phyloP scores from a whole-genome alignment of 768 basidiomycete species.

The Pholiota conissans region DNA sequence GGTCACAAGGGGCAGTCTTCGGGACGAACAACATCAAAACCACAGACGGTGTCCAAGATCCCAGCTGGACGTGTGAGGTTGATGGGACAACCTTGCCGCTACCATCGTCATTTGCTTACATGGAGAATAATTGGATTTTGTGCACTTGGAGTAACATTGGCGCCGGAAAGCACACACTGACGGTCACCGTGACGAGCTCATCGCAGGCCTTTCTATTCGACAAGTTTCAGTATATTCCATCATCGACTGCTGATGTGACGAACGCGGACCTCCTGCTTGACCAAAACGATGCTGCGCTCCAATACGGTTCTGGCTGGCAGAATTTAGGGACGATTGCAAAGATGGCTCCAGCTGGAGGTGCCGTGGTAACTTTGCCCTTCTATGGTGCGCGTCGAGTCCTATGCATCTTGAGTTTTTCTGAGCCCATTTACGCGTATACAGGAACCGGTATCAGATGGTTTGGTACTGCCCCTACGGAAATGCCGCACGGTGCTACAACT shows the following conservation, averaged over 20 bases:
- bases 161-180: slow-evolving; percentile 16
- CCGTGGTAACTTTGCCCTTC: slow-evolving; percentile 20
- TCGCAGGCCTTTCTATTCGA: slow-evolving; percentile 19
- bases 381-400: slow-evolving; percentile 17
- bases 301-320: slow-evolving; percentile 21
- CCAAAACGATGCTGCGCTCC: slow-evolving; percentile 20
- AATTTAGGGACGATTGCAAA: slow-evolving; percentile 12
- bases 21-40: slow-evolving; percentile 15
- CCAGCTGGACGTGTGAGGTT: slow-evolving; percentile 17
- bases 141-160: slow-evolving; percentile 14
- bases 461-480: slow-evolving; percentile 19
- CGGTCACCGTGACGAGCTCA: slow-evolving; percentile 13
- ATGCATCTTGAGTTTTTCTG: neutral
- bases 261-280: slow-evolving; percentile 19
- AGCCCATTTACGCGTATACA: slow-evolving; percentile 6
- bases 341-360: slow-evolving; percentile 16
- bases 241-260: slow-evolving; percentile 8
- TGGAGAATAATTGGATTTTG: slow-evolving; percentile 19
- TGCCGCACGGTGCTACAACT: slow-evolving; percentile 10
- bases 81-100: slow-evolving; percentile 9
- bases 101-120: slow-evolving; percentile 5
- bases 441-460: slow-evolving; percentile 26
- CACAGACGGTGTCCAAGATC: slow-evolving; percentile 10
- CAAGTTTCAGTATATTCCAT: slow-evolving; percentile 16
- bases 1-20: slow-evolving; percentile 10